These are phyloP conservation scores for Ochetophila trinervis DNA, from an alignment of 306 rosid species.

Conservation along the genomic window DNA sequence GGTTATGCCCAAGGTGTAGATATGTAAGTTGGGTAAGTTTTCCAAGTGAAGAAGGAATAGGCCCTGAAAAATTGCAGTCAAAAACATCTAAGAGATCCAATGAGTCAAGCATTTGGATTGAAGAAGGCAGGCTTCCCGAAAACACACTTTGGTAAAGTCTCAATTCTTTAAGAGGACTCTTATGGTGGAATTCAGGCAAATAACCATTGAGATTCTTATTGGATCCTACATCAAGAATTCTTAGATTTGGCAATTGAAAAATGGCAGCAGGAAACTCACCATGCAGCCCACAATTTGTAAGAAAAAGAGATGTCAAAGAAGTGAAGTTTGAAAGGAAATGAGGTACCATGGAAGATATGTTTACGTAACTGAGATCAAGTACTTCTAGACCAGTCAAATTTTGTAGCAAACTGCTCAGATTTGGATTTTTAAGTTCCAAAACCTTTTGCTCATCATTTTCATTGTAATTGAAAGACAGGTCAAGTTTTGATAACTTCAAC, in stretches of 20 bases:
- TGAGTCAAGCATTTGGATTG: neutral
- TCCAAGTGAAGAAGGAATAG: constrained; percentile 1
- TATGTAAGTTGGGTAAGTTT: neutral
- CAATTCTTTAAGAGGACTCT: no score
- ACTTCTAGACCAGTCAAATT: no score
- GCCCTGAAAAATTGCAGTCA: neutral
- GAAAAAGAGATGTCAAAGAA: neutral
- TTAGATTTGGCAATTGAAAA: neutral
- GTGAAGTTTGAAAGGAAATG: neutral
- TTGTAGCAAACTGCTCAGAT: no score
- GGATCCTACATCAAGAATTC: neutral
- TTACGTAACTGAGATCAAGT: no score
- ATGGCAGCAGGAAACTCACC: neutral
- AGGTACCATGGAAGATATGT: no score
- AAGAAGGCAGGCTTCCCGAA: neutral
- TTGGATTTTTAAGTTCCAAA: no score
- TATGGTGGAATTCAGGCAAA: no score
- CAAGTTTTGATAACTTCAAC: no score
- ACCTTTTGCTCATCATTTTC: no score
- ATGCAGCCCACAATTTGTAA: neutral
- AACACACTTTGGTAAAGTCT: no score
- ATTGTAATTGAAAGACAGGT: neutral
- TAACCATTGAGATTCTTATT: no score
- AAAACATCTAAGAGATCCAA: neutral
- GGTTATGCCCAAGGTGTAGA: neutral